Percentiles rank a stretch among this genome's conserved stretches.
Conservation (phyloP, 83 land plant genomes). For the Picea engelmannii region DNA sequence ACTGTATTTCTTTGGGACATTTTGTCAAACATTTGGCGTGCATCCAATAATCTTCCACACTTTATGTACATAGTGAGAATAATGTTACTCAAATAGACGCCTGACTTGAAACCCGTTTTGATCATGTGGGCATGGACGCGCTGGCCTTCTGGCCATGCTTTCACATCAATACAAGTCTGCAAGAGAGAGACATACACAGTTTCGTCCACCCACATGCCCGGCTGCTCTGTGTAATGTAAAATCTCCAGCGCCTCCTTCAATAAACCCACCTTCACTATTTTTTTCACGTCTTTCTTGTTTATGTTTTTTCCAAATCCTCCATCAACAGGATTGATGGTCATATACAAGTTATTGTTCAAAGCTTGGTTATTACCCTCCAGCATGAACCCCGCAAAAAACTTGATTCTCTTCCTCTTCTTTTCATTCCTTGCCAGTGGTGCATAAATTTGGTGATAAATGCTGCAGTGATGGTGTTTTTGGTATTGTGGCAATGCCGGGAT, state of each 20-base stretch:
- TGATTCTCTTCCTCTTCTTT: not conserved
- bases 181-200: slow-evolving; percentile 32
- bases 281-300: not conserved
- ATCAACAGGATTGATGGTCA: not conserved
- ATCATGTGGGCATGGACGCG: slow-evolving; percentile 25
- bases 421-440: not conserved
- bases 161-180: slow-evolving; percentile 45
- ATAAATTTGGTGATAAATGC: not conserved
- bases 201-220: not conserved
- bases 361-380: not conserved
- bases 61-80: slow-evolving; percentile 71
- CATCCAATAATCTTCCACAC: slow-evolving; percentile 49
- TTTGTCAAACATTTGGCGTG: slow-evolving; percentile 67
- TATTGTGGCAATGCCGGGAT: not conserved
- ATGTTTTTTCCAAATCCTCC: not conserved
- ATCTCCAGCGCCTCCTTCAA: slow-evolving; percentile 1
- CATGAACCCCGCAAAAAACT: not conserved
- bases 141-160: slow-evolving; percentile 36
- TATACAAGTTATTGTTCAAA: not conserved
- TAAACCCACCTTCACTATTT: not conserved
- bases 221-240: not conserved
- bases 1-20: slow-evolving; percentile 58
- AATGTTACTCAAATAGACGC: slow-evolving; percentile 51
- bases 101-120: slow-evolving; percentile 8
- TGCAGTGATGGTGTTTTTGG: not conserved